Evolutionary conservation across 2,329 filamentous ascomycete species (phyloP), one percentile per base, ranked within the genome.

Genomic region (Cylindrodendrum hubeiense): DNA sequence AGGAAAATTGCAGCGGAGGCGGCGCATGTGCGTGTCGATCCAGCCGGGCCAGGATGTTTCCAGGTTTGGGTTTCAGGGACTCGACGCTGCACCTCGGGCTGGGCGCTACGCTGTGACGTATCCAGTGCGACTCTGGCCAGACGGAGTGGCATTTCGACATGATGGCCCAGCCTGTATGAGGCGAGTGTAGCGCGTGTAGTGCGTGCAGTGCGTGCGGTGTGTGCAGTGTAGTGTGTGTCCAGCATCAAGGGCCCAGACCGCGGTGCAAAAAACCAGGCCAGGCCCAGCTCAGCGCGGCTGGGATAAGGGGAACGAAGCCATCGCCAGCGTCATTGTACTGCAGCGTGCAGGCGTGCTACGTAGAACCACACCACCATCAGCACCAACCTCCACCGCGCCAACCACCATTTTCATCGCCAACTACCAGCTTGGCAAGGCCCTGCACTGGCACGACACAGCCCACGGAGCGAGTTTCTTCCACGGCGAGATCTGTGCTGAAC

Each of bases 71-170:
- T 68, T 71, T 68, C 65, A 74, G 69, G 69, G 72, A 71, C 72
- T 74, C 62, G 67, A 66, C 60, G 65, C 63, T 69, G 67, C 52
- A 54, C 57, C 39, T 57, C 65, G 57, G 62, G 43, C 51, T 65
- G 34, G 63, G 57, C 61, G 54, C 65, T 66, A 60, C 63, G 26
- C 37, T 63, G 71, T 74, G 71, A 74, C 71, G 71, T 74, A 70
- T 63, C 33, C 67, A 56, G 34, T 63, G 49, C 26, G 22, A 66
- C 63, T 33, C 26, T 56, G 63, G 28, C 58, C 53, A 33, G 46
- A 24, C 24, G 26, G 21, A 34, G 52, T 66, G 53, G 30, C 24
- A 62, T 21, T 15, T 57, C 37, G 64, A 62, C 46, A 22, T 24
- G 53, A 33, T 6, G 46, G n/a, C n/a, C n/a, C n/a, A n/a, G n/a